Percentiles rank a stretch among this genome's conserved stretches.
These are phyloP conservation scores for Strobilomyces confusus DNA, from an alignment of 768 basidiomycete species.

Conservation along the genomic window DNA sequence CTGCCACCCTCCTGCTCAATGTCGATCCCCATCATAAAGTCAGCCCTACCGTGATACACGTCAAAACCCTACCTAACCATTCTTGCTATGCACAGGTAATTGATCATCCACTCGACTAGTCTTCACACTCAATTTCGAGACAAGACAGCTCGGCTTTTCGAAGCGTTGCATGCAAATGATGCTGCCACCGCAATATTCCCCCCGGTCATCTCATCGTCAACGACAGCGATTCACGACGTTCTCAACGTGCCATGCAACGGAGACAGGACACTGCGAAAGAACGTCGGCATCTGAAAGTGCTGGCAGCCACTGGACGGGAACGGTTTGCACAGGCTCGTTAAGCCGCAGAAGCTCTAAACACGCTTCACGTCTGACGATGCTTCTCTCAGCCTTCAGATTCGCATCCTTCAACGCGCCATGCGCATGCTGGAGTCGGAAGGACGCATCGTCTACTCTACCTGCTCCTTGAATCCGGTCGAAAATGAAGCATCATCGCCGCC, in stretches of 20 bases:
- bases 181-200: conserved; percentile 63
- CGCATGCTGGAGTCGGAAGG: conserved; percentile 74
- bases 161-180: conserved; percentile 72
- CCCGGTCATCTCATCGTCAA: conserved; percentile 90
- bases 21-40: conserved; percentile 90
- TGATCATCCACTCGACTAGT: not conserved
- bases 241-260: conserved; percentile 98
- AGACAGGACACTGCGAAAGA: conserved; percentile 94
- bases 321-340: conserved; percentile 74
- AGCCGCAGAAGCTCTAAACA: not conserved
- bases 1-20: conserved; percentile 94
- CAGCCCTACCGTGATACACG: conserved; percentile 19
- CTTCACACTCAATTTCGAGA: not conserved
- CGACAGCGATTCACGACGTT: conserved; percentile 90
- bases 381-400: conserved; percentile 70
- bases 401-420: conserved; percentile 93
- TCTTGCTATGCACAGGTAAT: conserved; percentile 46
- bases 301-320: conserved; percentile 91
- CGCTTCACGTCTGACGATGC: conserved; percentile 3
- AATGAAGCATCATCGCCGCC: conserved; percentile 95
- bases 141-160: conserved; percentile 92
- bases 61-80: not conserved
- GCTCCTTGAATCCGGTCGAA: conserved; percentile 94
- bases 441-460: conserved; percentile 95
- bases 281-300: conserved; percentile 88